Base-by-base conservation (phyloP, 2,329 filamentous ascomycete genomes). In the Pyrenochaeta sp. region DNA sequence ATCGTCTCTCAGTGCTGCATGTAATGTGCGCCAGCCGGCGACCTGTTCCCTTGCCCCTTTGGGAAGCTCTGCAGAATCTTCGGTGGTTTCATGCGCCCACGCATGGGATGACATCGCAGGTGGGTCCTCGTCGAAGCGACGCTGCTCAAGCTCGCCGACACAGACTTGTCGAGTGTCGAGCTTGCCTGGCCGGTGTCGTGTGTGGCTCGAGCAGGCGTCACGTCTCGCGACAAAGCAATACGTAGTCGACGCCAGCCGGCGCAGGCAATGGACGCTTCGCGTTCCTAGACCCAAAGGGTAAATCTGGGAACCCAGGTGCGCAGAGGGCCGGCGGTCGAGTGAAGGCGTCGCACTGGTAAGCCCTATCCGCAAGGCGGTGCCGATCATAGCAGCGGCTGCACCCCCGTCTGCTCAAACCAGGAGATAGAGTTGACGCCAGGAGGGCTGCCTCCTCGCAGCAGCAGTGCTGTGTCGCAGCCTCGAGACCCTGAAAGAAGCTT, bases 361-460 rank as follows among this genome's bases (percentile, higher is more conserved):
- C 65, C 64, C 53, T 63, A 63, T 55, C 63, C 63, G 64, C 54
- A 45, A 54, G 51, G 48, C 48, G 43, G 53, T 44, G 61, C 62
- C 58, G 65, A 70, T 70, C 66, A 50, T 39, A 54, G 49, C 48
- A 41, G 55, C 53, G 55, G 51, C 52, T 54, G 50, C 46, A 40
- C 43, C 43, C 37, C 35, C 46, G 27, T 31, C 29, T 35, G 37
- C 35, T 24, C 40, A 35, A n/a, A n/a, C 41, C 21, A 45, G 36
- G 38, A 38, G 35, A 48, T 47, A 42, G 32, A 47, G 42, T 41
- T 49, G 17, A 35, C 39, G 44, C 48, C 45, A 41, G 35, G 38
- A 31, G 36, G 36, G 29, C 39, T 45, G 49, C 48, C 38, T 41
- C 51, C 35, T 14, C 31, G 22, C 23, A 28, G 39, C 32, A 35